phyloP scores from a whole-genome alignment of 495 filamentous ascomycete species.

The Cercophora sp. region DNA sequence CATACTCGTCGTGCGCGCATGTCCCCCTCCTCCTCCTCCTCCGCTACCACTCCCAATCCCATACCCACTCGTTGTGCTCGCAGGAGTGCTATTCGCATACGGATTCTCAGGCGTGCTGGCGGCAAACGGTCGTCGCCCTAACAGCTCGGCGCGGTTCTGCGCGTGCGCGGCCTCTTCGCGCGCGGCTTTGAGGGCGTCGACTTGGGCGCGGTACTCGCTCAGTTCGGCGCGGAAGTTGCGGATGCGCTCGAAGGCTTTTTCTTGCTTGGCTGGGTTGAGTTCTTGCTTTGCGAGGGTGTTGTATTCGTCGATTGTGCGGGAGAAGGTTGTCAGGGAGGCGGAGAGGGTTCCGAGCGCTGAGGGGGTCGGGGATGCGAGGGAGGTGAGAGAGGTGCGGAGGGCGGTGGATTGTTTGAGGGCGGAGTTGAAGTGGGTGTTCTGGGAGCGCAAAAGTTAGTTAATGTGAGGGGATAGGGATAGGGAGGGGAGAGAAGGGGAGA shows the following conservation, averaged over 20 bases:
- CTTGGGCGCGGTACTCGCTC: conserved; percentile 67
- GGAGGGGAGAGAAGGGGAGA: not conserved
- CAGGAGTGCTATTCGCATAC: conserved; percentile 59
- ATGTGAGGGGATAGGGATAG: not conserved
- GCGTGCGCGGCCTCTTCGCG: conserved; percentile 69
- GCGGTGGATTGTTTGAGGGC: conserved; percentile 88
- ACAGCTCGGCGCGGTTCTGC: conserved; percentile 76
- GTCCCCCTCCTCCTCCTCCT: conserved; percentile 21
- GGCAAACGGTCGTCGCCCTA: conserved; percentile 84
- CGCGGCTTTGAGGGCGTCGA: conserved; percentile 70
- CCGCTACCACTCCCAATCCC: conserved; percentile 24
- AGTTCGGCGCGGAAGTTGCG: conserved; percentile 83
- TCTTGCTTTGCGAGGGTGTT: conserved; percentile 79
- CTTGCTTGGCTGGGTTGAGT: conserved; percentile 77
- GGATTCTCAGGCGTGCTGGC: conserved; percentile 92
- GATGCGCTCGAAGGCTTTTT: conserved; percentile 83
- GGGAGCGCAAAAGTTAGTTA: not conserved
- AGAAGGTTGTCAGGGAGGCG: conserved; percentile 81
- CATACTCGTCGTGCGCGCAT: conserved; percentile 27
- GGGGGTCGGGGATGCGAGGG: conserved; percentile 63
- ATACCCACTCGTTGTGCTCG: not conserved
- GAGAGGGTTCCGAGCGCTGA: conserved; percentile 42
- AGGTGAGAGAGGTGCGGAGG: conserved; percentile 78
- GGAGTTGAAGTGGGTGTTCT: conserved; percentile 94
- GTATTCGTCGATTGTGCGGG: conserved; percentile 93